phyloP scores from a whole-genome alignment of 169 alveolate species.

The Babesia divergens region DNA sequence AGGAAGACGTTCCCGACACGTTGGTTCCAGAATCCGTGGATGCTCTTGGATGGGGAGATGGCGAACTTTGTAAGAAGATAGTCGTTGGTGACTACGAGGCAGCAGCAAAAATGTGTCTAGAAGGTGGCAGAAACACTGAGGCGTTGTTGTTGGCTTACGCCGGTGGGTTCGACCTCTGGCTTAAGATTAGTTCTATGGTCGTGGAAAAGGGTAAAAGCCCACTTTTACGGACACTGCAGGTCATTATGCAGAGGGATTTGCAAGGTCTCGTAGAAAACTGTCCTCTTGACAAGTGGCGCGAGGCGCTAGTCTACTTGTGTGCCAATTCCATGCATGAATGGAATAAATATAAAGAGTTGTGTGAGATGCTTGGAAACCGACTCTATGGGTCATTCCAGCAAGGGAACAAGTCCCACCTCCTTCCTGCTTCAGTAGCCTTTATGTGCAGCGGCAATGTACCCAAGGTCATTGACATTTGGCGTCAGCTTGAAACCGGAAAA shows the following conservation, averaged over 20 bases:
- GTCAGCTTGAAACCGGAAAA: constrained; percentile 31
- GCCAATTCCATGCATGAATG: constrained; percentile 30
- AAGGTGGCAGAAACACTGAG: constrained; percentile 60
- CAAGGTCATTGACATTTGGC: constrained; percentile 75
- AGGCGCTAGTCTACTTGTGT: constrained; percentile 62
- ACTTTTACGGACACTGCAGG: constrained; percentile 56
- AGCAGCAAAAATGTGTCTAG: constrained; percentile 72
- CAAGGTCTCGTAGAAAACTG: constrained; percentile 52
- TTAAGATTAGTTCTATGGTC: constrained; percentile 51
- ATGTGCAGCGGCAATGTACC: constrained; percentile 76
- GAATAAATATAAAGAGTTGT: constrained; percentile 45
- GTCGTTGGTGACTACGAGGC: constrained; percentile 68
- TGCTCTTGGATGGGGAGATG: constrained; percentile 13
- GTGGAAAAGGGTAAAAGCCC: constrained; percentile 54
- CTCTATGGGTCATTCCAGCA: constrained; percentile 49
- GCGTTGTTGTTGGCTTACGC: constrained; percentile 72
- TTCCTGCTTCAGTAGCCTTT: constrained; percentile 78
- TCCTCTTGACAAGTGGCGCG: constrained; percentile 69
- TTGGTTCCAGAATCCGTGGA: not conserved
- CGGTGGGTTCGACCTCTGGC: constrained; percentile 73
- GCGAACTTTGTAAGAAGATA: constrained; percentile 52
- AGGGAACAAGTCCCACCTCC: constrained; percentile 47
- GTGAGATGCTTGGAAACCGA: constrained; percentile 67
- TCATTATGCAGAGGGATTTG: constrained; percentile 65
- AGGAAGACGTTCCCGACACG: not conserved